Percentiles rank a stretch among this genome's conserved stretches.
These are phyloP conservation scores for Eutrema heterophyllum DNA, from an alignment of 345 rosid genomes.

Conservation along the genomic window DNA sequence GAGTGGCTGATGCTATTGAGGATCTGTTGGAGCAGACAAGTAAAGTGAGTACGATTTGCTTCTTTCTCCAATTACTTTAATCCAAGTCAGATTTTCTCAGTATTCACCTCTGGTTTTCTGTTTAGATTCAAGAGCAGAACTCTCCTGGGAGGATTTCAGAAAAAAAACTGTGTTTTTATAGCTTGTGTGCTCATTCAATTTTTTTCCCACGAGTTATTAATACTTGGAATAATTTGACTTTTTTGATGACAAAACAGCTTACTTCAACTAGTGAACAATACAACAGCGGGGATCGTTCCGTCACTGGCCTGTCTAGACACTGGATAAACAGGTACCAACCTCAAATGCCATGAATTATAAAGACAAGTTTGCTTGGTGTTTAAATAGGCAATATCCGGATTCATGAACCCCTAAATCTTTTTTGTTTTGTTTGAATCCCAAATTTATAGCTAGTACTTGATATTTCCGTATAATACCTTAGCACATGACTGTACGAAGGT, in stretches of 20 bases:
- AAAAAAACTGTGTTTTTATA: constrained; percentile 64
- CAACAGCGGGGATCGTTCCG: constrained; percentile 43
- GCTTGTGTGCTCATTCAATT: constrained; percentile 6
- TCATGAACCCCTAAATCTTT: background rate
- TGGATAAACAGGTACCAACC: constrained; percentile 63
- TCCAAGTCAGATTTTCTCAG: constrained; percentile 23
- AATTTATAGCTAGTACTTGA: background rate
- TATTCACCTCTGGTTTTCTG: constrained; percentile 21
- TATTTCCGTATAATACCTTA: background rate
- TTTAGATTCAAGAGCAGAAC: constrained; percentile 67
- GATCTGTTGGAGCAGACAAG: constrained; percentile 87
- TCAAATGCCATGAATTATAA: background rate
- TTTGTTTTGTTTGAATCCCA: background rate
- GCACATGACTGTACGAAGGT: background rate
- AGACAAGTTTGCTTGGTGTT: background rate
- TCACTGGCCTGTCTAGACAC: constrained; percentile 61
- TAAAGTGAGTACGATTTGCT: constrained; percentile 46
- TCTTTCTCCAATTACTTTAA: constrained; percentile 13
- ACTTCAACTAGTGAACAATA: constrained; percentile 46
- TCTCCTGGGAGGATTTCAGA: constrained; percentile 55
- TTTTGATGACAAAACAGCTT: constrained; percentile 59
- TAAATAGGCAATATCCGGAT: background rate
- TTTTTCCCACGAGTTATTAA: background rate
- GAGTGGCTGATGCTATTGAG: constrained; percentile 87
- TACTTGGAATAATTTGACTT: constrained; percentile 34